phyloP scores from a whole-genome alignment of 2,329 filamentous ascomycete genomes.

The Dactylellina cionopaga region DNA sequence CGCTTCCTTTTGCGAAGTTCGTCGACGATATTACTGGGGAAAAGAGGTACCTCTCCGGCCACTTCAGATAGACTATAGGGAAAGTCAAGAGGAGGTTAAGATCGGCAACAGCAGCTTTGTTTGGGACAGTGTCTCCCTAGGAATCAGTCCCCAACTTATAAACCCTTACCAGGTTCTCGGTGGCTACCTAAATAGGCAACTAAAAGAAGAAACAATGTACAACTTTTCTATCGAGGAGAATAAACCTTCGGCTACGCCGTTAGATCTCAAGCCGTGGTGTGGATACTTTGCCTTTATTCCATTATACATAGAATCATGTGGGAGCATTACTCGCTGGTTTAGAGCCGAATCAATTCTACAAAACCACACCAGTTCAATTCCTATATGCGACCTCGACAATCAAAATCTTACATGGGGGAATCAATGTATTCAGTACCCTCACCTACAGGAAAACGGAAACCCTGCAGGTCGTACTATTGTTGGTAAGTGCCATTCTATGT shows the following conservation, averaged over 20 bases:
- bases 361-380: background rate
- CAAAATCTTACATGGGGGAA: background rate
- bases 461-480: constrained; percentile 32
- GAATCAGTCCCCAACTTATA: background rate
- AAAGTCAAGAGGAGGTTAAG: background rate
- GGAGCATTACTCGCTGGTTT: constrained; percentile 8
- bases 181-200: background rate
- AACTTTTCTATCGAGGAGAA: background rate
- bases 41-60: constrained; percentile 10
- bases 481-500: constrained; percentile 28
- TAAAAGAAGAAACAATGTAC: background rate
- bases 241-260: background rate
- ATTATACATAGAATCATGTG: constrained; percentile 22
- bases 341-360: background rate
- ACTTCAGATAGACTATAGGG: background rate
- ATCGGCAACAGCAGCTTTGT: background rate
- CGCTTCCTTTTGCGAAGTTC: constrained; percentile 26
- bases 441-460: constrained; percentile 22
- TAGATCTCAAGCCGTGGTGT: constrained; percentile 1
- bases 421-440: constrained; percentile 18
- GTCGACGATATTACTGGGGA: constrained; percentile 23
- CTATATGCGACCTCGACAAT: background rate
- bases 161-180: constrained; percentile 5
- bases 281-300: constrained; percentile 34
- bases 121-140: background rate